These are phyloP conservation scores for Rhodotorula sphaerocarpa DNA, from an alignment of 768 basidiomycete genomes.

Conservation along the genomic window DNA sequence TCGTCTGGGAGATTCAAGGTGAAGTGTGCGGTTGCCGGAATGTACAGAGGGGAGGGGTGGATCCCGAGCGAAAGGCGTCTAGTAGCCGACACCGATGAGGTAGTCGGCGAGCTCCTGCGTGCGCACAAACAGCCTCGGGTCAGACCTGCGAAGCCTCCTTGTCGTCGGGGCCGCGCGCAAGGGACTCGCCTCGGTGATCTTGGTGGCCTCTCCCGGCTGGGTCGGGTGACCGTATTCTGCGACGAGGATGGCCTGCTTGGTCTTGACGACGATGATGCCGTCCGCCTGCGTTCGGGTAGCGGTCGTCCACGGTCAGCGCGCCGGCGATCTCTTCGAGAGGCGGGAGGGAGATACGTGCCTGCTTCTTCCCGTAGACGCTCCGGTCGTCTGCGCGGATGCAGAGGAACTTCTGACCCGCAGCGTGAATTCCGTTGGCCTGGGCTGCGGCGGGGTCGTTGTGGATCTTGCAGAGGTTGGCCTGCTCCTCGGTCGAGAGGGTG, in stretches of 20 bases:
- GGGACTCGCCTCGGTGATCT: slow-evolving; percentile 52
- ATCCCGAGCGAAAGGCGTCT: not conserved
- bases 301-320: not conserved
- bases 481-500: slow-evolving; percentile 61
- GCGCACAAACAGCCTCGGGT: too few species aligned
- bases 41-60: not conserved
- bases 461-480: slow-evolving; percentile 52
- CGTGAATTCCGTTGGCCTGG: slow-evolving; percentile 54
- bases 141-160: too few species aligned
- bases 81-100: slow-evolving; percentile 49
- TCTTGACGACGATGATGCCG: slow-evolving; percentile 67
- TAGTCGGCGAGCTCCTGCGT: slow-evolving; percentile 59
- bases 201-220: slow-evolving; percentile 60
- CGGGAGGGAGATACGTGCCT: slow-evolving; percentile 20
- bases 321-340: not conserved
- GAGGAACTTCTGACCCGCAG: slow-evolving; percentile 69
- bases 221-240: slow-evolving; percentile 61
- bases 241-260: slow-evolving; percentile 74
- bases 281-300: slow-evolving; percentile 57
- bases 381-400: slow-evolving; percentile 50
- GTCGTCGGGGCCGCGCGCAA: too few species aligned
- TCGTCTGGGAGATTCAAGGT: too few species aligned
- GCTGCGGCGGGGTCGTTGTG: slow-evolving; percentile 45
- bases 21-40: too few species aligned
- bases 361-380: slow-evolving; percentile 68